Conservation (phyloP, 371 early-diverging fungal species). For the Actinomortierella wolfii region DNA sequence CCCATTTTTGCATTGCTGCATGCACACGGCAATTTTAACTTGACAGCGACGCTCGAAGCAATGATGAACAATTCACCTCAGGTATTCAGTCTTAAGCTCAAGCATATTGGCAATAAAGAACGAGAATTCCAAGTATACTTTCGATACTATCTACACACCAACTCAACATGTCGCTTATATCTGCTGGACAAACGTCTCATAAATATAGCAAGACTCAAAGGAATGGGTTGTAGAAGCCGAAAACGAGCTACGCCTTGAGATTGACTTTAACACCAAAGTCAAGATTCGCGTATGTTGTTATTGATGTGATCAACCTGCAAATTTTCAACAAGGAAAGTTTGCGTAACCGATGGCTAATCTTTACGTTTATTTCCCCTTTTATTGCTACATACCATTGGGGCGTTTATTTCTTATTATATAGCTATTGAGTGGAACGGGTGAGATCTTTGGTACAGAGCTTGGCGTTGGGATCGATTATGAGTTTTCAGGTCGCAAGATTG, state of each 20-base stretch:
- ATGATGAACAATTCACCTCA: too few species aligned
- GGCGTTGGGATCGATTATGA: constrained; percentile 74
- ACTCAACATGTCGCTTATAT: too few species aligned
- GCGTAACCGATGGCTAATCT: too few species aligned
- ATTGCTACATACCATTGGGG: not conserved
- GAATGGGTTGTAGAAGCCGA: constrained; percentile 55
- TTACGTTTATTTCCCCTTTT: not conserved
- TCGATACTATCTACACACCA: too few species aligned
- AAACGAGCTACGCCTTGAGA: constrained; percentile 62
- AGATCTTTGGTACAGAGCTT: constrained; percentile 92
- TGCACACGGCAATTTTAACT: too few species aligned
- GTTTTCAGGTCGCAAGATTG: constrained; percentile 84
- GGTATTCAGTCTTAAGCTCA: too few species aligned
- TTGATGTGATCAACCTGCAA: not conserved
- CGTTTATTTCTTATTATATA: constrained; percentile 16
- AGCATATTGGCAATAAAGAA: too few species aligned
- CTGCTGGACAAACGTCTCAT: too few species aligned
- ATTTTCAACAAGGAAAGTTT: not conserved
- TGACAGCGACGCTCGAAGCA: too few species aligned
- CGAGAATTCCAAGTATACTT: too few species aligned
- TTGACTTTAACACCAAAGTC: constrained; percentile 52
- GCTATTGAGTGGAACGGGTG: constrained; percentile 82
- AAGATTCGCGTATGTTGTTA: constrained; percentile 46
- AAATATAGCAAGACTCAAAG: constrained; percentile 21
- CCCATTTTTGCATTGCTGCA: too few species aligned